phyloP scores from a whole-genome alignment of 2,329 filamentous ascomycete genomes.

The Colletotrichum caudatum region DNA sequence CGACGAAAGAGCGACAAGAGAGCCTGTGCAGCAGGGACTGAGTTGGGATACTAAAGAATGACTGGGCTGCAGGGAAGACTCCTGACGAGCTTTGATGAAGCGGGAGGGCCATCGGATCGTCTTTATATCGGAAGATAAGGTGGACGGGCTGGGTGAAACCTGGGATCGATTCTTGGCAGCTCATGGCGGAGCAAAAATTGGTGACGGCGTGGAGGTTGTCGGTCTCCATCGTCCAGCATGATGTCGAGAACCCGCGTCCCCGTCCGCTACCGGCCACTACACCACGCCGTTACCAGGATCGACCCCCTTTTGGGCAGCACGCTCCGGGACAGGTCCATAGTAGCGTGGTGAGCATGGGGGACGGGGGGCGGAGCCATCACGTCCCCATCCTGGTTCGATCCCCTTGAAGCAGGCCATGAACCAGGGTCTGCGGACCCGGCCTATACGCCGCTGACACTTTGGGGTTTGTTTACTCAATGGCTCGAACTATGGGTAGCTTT shows the following conservation, averaged over 20 bases:
- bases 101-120: conserved; percentile 24
- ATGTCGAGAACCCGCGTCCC: neutral
- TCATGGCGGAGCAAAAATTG: conserved; percentile 2
- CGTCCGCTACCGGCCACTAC: neutral
- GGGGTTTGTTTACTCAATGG: conserved; percentile 9
- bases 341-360: conserved; percentile 25
- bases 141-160: neutral
- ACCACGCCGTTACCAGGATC: conserved; percentile 13
- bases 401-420: conserved; percentile 28
- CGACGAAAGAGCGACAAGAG: conserved; percentile 1
- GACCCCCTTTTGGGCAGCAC: conserved; percentile 28
- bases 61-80: conserved; percentile 40
- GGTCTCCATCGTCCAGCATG: conserved; percentile 23
- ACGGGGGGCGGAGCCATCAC: conserved; percentile 24
- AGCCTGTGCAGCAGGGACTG: conserved; percentile 4
- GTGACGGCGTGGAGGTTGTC: conserved; percentile 10
- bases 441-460: neutral
- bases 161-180: neutral
- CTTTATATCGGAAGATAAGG: conserved; percentile 35
- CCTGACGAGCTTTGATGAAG: conserved; percentile 25
- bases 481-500: neutral
- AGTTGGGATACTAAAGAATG: conserved; percentile 28
- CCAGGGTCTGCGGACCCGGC: conserved; percentile 13
- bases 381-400: conserved; percentile 8
- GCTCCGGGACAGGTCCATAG: conserved; percentile 3